Evolutionary conservation across 73 alveolate species (phyloP).

Genomic region (Paramecium octaurelia): DNA sequence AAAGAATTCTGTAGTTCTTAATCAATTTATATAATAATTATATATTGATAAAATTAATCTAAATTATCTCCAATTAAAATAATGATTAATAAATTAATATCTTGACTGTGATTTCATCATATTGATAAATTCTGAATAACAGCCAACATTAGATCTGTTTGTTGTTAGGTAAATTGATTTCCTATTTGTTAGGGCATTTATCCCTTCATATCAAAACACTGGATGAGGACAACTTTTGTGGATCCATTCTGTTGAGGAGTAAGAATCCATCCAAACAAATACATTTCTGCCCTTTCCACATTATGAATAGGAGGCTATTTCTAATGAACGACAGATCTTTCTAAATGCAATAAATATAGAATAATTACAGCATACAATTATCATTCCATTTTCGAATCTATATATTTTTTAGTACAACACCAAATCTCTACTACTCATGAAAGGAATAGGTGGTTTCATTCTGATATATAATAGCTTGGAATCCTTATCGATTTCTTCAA

Average conservation of each 20-base stretch:
- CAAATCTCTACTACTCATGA: slow-evolving; percentile 17
- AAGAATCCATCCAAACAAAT: slow-evolving; percentile 7
- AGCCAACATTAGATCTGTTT: not conserved
- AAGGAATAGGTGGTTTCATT: slow-evolving; percentile 3
- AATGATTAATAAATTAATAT: too few relatives aligned
- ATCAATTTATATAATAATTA: not conserved
- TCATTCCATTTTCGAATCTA: slow-evolving; percentile 4
- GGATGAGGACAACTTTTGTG: not conserved
- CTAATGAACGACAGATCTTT: not conserved
- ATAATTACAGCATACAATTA: not conserved
- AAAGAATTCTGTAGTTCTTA: not conserved
- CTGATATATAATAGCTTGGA: not conserved
- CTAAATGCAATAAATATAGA: not conserved
- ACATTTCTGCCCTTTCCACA: slow-evolving; percentile 46
- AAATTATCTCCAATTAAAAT: not conserved
- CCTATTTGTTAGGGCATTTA: not conserved
- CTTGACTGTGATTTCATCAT: not conserved
- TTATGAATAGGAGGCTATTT: slow-evolving; percentile 10
- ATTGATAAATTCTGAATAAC: not conserved
- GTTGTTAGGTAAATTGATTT: not conserved
- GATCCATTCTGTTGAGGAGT: not conserved
- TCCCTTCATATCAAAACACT: not conserved
- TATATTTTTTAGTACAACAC: not conserved
- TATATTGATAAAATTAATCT: not conserved
- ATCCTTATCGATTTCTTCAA: not conserved